Evolutionary conservation across 1,284 basidiomycete genomes (phyloP).

Genomic region (Singerocomus inundabilis): DNA sequence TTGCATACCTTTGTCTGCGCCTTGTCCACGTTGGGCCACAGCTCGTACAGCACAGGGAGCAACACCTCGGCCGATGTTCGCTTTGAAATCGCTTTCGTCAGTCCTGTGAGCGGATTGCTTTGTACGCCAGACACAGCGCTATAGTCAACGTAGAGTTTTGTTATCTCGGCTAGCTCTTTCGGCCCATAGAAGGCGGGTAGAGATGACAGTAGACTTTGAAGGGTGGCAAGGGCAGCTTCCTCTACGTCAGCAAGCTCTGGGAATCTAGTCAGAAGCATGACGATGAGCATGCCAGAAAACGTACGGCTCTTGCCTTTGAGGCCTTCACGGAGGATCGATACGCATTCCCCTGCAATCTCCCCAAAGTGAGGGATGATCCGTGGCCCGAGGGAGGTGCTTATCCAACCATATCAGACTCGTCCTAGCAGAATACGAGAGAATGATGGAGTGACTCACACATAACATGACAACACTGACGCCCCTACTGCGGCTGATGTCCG

Average conservation of each 20-base stretch:
- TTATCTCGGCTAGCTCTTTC: constrained; percentile 56
- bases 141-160: constrained; percentile 55
- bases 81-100: constrained; percentile 65
- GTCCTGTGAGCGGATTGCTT: constrained; percentile 33
- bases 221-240: constrained; percentile 45
- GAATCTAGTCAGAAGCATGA: background rate
- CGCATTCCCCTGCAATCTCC: constrained; percentile 62
- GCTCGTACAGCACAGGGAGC: constrained; percentile 58
- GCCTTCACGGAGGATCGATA: constrained; percentile 47
- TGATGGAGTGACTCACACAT: constrained; percentile 47
- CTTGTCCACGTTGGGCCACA: constrained; percentile 48
- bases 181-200: constrained; percentile 73
- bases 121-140: constrained; percentile 28
- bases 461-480: constrained; percentile 53
- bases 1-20: constrained; percentile 38
- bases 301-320: constrained; percentile 36
- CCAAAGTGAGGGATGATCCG: constrained; percentile 83
- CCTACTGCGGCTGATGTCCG: constrained; percentile 41
- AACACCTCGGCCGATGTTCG: constrained; percentile 66
- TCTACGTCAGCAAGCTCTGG: constrained; percentile 25
- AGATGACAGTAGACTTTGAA: constrained; percentile 55
- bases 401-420: constrained; percentile 8
- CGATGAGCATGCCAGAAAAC: background rate
- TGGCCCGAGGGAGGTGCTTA: constrained; percentile 75
- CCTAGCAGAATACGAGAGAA: constrained; percentile 1